A percentile compares a stretch with the other conserved stretches of the same genome.
These are phyloP conservation scores for Paracorniculantispora psalliotae DNA, from an alignment of 2,329 filamentous ascomycete genomes.

Conservation along the genomic window DNA sequence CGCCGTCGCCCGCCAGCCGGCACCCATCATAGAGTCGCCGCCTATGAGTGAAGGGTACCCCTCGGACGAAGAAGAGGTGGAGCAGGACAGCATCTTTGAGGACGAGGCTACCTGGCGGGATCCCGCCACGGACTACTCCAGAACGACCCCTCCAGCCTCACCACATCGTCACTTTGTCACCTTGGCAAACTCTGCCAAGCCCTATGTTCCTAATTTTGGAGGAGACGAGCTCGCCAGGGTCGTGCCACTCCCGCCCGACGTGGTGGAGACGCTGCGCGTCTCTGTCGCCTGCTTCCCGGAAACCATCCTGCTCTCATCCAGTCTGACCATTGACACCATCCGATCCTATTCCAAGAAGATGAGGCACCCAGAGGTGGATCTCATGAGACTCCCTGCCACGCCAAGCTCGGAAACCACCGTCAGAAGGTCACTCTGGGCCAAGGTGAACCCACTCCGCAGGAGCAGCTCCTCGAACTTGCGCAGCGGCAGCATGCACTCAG, in stretches of 20 bases:
- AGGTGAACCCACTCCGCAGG: slow-evolving; percentile 28
- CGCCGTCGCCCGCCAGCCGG: not conserved
- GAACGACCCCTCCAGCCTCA: slow-evolving; percentile 30
- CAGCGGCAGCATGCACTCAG: not conserved
- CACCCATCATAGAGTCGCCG: slow-evolving; percentile 1
- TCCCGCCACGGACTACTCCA: slow-evolving; percentile 24
- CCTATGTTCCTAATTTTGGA: slow-evolving; percentile 25
- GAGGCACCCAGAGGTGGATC: slow-evolving; percentile 33
- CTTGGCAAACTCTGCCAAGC: slow-evolving; percentile 29
- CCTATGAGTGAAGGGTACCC: slow-evolving; percentile 11
- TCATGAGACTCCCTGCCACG: slow-evolving; percentile 17
- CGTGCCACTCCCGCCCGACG: slow-evolving; percentile 47
- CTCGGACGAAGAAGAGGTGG: not conserved
- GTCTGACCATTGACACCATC: slow-evolving; percentile 53
- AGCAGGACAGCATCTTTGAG: slow-evolving; percentile 13
- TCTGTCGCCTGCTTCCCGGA: slow-evolving; percentile 54
- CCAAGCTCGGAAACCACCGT: slow-evolving; percentile 16
- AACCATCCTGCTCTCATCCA: slow-evolving; percentile 52
- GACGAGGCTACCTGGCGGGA: not conserved
- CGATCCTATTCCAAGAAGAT: slow-evolving; percentile 51
- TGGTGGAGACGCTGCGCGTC: slow-evolving; percentile 49
- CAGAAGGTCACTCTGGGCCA: slow-evolving; percentile 32
- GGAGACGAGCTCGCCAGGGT: slow-evolving; percentile 33
- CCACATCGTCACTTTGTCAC: slow-evolving; percentile 32
- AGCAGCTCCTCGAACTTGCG: slow-evolving; percentile 15